Evolutionary conservation across 495 filamentous ascomycete species (phyloP).

Genomic region (Usnea hakonensis): DNA sequence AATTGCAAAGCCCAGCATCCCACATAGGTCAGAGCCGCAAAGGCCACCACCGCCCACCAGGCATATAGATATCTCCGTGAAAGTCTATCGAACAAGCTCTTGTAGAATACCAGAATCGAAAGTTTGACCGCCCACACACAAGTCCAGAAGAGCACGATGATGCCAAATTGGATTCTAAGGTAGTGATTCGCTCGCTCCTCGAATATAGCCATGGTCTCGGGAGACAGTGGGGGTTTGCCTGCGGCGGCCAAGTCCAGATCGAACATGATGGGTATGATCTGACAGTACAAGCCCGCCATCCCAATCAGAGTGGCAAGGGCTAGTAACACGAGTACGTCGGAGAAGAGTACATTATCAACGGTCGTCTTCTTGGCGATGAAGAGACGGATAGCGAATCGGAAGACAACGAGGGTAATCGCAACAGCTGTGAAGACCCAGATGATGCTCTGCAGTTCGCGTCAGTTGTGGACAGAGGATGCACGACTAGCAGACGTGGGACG

Average conservation of each 20-base stretch:
- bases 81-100: conserved; percentile 31
- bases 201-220: not conserved
- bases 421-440: conserved; percentile 17
- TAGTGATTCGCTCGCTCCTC: conserved; percentile 4
- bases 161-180: conserved; percentile 30
- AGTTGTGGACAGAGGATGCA: not conserved
- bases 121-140: conserved; percentile 43
- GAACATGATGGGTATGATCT: conserved; percentile 14
- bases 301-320: conserved; percentile 12
- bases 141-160: conserved; percentile 38
- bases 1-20: conserved; percentile 31
- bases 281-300: conserved; percentile 13
- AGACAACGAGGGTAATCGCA: conserved; percentile 16
- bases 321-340: conserved; percentile 9
- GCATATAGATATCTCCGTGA: conserved; percentile 21
- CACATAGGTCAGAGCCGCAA: conserved; percentile 33
- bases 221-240: not conserved
- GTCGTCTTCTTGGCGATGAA: conserved; percentile 2
- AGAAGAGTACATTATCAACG: conserved; percentile 2
- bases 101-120: conserved; percentile 38
- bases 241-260: conserved; percentile 8
- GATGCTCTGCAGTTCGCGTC: conserved; percentile 8
- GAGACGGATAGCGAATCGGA: conserved; percentile 11
- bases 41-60: conserved; percentile 36
- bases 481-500: not conserved